Percentiles rank a stretch among this genome's conserved stretches.
These are phyloP conservation scores for Rubia tinctorum DNA, from an alignment of 305 asterid species.

Conservation along the genomic window DNA sequence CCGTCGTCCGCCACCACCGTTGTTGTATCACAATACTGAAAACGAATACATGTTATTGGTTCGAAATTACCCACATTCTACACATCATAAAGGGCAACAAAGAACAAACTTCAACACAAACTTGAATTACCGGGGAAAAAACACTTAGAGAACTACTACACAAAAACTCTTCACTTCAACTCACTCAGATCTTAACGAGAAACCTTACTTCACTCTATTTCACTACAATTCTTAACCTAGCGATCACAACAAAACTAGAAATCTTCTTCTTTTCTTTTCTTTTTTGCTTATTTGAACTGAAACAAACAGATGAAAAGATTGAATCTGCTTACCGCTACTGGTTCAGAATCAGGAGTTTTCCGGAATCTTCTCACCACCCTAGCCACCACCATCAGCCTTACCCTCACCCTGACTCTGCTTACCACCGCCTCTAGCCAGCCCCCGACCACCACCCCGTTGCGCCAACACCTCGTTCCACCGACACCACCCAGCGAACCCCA, in stretches of 20 bases:
- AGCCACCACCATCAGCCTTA: no score
- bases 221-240: constrained; percentile 1
- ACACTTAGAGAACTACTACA: neutral
- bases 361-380: no score
- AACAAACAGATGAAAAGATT: neutral
- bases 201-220: neutral
- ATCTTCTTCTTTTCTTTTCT: no score
- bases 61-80: neutral
- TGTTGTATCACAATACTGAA: neutral
- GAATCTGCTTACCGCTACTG: no score
- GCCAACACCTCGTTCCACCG: no score
- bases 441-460: no score
- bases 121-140: neutral
- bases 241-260: neutral
- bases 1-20: no score
- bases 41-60: neutral
- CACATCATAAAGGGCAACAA: neutral
- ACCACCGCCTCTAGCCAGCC: no score
- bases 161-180: neutral
- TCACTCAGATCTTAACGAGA: constrained; percentile 17
- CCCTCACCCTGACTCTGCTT: no score
- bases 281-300: neutral
- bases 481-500: rapidly evolving
- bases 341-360: no score
- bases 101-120: neutral